These are phyloP conservation scores for Dioscorea cayenensis DNA, from an alignment of 116 monocot species.

Conservation along the genomic window DNA sequence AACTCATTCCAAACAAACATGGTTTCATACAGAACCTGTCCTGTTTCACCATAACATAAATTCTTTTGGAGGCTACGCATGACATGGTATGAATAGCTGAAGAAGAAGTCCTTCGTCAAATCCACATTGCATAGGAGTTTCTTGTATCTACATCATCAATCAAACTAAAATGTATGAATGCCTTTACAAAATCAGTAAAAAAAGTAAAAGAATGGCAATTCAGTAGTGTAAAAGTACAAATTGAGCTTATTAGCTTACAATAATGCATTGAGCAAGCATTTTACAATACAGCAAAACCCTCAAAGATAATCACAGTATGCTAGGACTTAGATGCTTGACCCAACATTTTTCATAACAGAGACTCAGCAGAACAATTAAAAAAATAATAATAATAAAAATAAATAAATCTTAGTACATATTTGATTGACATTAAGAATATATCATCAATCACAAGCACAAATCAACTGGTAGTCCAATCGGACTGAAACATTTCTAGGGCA, in stretches of 20 bases:
- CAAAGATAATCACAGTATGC: background rate
- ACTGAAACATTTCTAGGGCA: too few species aligned
- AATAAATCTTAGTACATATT: background rate
- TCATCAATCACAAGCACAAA: too few species aligned
- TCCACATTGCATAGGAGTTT: conserved; percentile 79
- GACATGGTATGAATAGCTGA: conserved; percentile 81
- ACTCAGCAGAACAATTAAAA: background rate
- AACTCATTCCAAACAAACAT: conserved; percentile 99
- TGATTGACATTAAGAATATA: background rate
- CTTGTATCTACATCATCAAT: conserved; percentile 67
- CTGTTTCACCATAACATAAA: conserved; percentile 38
- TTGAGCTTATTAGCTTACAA: background rate
- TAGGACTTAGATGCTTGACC: background rate
- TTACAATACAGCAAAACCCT: background rate
- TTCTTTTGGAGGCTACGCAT: conserved; percentile 95
- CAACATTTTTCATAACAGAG: background rate
- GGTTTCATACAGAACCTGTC: conserved; percentile 59
- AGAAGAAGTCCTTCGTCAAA: conserved; percentile 97
- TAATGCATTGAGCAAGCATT: background rate
- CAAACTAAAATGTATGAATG: background rate
- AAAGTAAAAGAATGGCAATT: background rate
- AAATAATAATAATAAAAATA: background rate
- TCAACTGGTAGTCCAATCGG: too few species aligned
- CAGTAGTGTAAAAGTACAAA: background rate
- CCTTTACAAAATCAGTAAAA: background rate